phyloP scores from a whole-genome alignment of 352 stramenopile genomes.

The Hyaloperonospora arabidopsidis region DNA sequence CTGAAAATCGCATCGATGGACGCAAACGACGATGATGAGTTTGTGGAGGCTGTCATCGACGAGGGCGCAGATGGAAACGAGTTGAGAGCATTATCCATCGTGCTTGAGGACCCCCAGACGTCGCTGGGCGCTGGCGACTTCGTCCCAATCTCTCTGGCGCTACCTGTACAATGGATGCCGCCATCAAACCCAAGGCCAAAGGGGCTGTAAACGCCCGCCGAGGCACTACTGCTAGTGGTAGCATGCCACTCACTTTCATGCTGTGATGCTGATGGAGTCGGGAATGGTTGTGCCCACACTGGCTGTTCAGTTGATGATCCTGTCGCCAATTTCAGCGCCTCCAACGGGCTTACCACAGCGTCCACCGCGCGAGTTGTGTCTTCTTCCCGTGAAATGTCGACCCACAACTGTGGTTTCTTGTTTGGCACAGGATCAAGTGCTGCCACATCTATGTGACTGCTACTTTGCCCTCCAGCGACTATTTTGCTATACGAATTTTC shows the following conservation, averaged over 20 bases:
- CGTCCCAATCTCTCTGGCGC: slow-evolving; percentile 16
- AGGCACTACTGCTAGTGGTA: slow-evolving; percentile 6
- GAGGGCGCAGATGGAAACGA: slow-evolving; percentile 15
- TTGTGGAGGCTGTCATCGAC: slow-evolving; percentile 8
- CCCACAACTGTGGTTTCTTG: slow-evolving; percentile 36
- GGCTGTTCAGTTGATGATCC: slow-evolving; percentile 53
- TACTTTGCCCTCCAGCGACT: slow-evolving; percentile 28
- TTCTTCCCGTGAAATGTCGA: slow-evolving; percentile 39
- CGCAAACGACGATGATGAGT: slow-evolving; percentile 56
- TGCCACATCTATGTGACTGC: slow-evolving; percentile 9
- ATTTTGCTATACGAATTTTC: slow-evolving; percentile 48
- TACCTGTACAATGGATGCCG: slow-evolving; percentile 41
- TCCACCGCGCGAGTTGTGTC: slow-evolving; percentile 23
- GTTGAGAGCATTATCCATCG: slow-evolving; percentile 12
- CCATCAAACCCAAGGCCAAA: slow-evolving; percentile 71
- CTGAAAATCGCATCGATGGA: slow-evolving; percentile 82
- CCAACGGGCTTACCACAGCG: slow-evolving; percentile 45
- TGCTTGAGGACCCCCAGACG: slow-evolving; percentile 26
- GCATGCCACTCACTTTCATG: slow-evolving; percentile 27
- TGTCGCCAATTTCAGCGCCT: slow-evolving; percentile 60
- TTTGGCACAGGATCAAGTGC: slow-evolving; percentile 9
- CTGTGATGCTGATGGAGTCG: slow-evolving; percentile 34
- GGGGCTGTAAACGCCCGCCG: slow-evolving; percentile 48
- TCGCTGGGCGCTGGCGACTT: slow-evolving; percentile 7
- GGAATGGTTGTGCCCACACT: slow-evolving; percentile 64